phyloP scores from a whole-genome alignment of 1,284 basidiomycete species.

The Puccinia coronata region DNA sequence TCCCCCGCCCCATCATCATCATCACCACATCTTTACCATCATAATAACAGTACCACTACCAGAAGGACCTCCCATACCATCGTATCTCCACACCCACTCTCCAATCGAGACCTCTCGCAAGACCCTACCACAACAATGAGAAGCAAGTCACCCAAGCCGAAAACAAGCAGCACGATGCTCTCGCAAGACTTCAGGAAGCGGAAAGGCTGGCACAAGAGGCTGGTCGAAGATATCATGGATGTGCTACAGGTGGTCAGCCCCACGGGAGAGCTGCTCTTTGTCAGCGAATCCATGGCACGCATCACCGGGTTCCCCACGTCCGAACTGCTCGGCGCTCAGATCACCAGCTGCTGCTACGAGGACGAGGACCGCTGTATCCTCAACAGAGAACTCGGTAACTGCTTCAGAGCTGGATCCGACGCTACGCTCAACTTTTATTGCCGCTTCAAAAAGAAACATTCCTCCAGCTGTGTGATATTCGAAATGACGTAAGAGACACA shows the following conservation, averaged over 20 bases:
- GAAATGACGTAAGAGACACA: conserved; percentile 43
- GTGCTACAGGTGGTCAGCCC: conserved; percentile 6
- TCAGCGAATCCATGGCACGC: neutral
- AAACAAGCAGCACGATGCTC: neutral
- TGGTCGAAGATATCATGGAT: conserved; percentile 37
- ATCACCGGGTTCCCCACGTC: neutral
- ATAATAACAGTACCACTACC: neutral
- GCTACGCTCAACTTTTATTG: neutral
- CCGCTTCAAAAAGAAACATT: conserved; percentile 18
- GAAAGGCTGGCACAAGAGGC: conserved; percentile 31
- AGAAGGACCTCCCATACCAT: neutral
- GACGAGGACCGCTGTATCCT: conserved; percentile 19
- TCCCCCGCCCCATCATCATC: neutral
- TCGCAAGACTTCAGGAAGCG: conserved; percentile 31
- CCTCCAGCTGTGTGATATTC: conserved; percentile 20
- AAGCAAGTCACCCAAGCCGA: conserved; percentile 1
- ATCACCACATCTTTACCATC: too few species aligned
- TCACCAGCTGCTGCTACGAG: conserved; percentile 17
- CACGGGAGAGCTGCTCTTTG: conserved; percentile 11
- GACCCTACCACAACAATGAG: neutral
- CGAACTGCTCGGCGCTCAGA: neutral
- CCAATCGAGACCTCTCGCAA: too few species aligned
- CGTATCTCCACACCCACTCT: neutral
- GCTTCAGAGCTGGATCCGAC: neutral
- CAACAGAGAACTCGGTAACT: neutral